Base-by-base conservation (phyloP, 1,284 basidiomycete species). In the Irpex lacteus region DNA sequence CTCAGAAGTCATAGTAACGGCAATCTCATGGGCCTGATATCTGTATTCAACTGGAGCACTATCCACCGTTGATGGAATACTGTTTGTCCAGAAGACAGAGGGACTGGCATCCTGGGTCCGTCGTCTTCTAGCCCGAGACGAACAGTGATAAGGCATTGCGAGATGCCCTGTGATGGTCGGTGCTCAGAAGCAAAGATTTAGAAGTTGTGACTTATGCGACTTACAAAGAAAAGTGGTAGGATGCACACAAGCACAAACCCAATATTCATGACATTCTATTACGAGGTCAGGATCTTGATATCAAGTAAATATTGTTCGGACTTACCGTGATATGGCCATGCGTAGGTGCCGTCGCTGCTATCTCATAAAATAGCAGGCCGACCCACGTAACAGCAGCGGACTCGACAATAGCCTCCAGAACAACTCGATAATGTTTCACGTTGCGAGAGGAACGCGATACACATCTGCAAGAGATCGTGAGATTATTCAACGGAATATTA, bases 371-470 rank as follows among this genome's bases (percentile, higher is more conserved):
- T 8, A 52, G 5, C 40, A 60, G 47, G 26, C 59, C 59, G 21
- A 60, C 15, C 59, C 59, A 60, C n/a, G 59, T 60, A 4, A 60
- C 59, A 32, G 32, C 9, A 4, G 59, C 59, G 19, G 59, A 60
- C 50, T 60, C 59, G 18, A 8, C 26, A 6, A 60, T 49, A 13
- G 59, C 59, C 26, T 47, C 59, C 5, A 60, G 8, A 8, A 60
- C 6, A 6, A 47, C 19, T 6, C 19, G 6, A 36, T 59, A 59
- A 11, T 59, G 57, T 9, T 7, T 38, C 15, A 13, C 55, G 40
- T n/a, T 44, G 40, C 40, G 40, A 44, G 40, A 44, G n/a, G 21
- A 13, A 40, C 18, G 47, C 40, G 47, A 55, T 13, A 32, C 26
- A 5, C 5, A 34, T 34, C 54, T 18, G n/a, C 18, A 8, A 44